phyloP scores from a whole-genome alignment of 2,329 filamentous ascomycete genomes.

The Trichoderma asperellum region DNA sequence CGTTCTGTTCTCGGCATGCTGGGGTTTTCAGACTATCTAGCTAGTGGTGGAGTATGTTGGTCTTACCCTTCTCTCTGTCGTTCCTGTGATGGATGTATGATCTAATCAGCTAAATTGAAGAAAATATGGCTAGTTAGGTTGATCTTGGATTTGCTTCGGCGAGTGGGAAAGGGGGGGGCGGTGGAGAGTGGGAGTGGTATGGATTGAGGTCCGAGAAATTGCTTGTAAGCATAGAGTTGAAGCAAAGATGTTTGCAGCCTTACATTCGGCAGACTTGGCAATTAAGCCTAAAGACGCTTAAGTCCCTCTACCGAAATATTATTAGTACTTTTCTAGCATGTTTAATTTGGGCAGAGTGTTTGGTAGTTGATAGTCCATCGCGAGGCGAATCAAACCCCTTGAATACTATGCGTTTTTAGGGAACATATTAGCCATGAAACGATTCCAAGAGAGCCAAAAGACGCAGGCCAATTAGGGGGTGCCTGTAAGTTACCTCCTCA shows the following conservation, averaged over 20 bases:
- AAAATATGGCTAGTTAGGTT: neutral
- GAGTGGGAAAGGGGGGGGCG: neutral
- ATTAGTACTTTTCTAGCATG: no score
- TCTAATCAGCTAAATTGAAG: neutral
- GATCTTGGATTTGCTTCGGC: neutral
- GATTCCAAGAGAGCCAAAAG: neutral
- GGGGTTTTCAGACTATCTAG: neutral
- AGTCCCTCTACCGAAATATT: neutral
- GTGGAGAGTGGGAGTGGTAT: neutral
- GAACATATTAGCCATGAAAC: neutral
- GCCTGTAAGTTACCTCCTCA: neutral
- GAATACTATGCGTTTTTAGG: neutral
- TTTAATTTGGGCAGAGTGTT: neutral
- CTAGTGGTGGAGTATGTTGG: no score
- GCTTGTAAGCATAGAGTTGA: neutral
- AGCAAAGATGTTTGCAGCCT: neutral
- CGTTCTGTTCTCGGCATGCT: neutral
- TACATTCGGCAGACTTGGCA: neutral
- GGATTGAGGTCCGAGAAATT: neutral
- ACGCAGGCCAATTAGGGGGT: neutral
- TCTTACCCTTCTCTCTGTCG: neutral
- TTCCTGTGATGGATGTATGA: neutral
- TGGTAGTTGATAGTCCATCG: neutral
- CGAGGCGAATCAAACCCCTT: neutral
- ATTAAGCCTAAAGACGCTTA: neutral